Conservation (phyloP, 75 land plant species). For the Larix kaempferi region DNA sequence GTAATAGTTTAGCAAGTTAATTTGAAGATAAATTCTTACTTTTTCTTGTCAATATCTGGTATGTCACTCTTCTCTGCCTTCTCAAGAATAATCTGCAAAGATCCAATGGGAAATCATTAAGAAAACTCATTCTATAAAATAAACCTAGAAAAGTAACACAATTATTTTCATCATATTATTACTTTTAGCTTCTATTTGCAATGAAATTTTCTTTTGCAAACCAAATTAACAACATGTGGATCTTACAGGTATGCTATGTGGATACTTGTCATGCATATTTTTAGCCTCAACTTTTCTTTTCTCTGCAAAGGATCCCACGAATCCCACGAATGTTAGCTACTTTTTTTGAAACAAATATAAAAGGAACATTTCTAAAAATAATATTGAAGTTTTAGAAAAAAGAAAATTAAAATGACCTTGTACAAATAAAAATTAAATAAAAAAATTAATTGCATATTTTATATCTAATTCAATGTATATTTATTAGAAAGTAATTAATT, state of each 20-base stretch:
- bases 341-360: not conserved
- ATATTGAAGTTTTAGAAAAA: too few species aligned
- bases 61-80: constrained; percentile 39
- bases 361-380: constrained; percentile 19
- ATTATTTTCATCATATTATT: not conserved
- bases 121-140: not conserved
- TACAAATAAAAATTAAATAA: too few species aligned
- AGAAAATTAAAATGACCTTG: too few species aligned
- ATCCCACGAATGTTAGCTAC: too few species aligned
- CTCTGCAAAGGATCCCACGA: constrained; percentile 9
- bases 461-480: too few species aligned
- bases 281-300: constrained; percentile 34
- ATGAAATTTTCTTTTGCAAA: too few species aligned
- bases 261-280: constrained; percentile 38
- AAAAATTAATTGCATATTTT: too few species aligned
- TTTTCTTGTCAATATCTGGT: constrained; percentile 44
- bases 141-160: too few species aligned
- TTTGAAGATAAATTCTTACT: not conserved
- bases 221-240: too few species aligned
- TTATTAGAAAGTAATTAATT: too few species aligned
- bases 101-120: too few species aligned
- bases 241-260: constrained; percentile 41
- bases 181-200: too few species aligned
- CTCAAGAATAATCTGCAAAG: constrained; percentile 26
- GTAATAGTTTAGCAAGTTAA: not conserved